phyloP scores from a whole-genome alignment of 164 flowering plant genomes.

The Paratinospora sagittata region DNA sequence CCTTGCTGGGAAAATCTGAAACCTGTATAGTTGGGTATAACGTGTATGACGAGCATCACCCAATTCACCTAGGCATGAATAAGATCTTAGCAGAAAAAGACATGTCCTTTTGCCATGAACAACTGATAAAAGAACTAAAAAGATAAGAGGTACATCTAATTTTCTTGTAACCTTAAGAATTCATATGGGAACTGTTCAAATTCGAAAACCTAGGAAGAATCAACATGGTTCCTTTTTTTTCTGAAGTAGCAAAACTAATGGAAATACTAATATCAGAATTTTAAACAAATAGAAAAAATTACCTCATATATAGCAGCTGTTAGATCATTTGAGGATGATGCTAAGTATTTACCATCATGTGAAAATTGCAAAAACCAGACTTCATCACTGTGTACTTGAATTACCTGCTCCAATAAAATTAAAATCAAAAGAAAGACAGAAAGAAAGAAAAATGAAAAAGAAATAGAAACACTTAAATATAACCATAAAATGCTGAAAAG shows the following conservation, averaged over 20 bases:
- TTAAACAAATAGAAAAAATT: conserved; percentile 1
- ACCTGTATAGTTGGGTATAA: too few relatives aligned
- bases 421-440: background rate
- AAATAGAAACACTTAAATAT: too few relatives aligned
- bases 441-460: background rate
- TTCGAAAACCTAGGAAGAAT: too few relatives aligned
- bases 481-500: too few relatives aligned
- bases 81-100: background rate
- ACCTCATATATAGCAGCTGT: conserved; percentile 64
- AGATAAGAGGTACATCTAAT: background rate
- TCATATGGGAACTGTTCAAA: too few relatives aligned
- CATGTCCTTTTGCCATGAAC: background rate
- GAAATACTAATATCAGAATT: background rate
- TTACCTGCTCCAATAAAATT: conserved; percentile 26
- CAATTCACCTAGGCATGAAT: background rate
- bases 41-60: too few relatives aligned
- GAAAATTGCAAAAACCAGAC: conserved; percentile 65
- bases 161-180: too few relatives aligned
- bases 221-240: too few relatives aligned
- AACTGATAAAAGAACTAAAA: background rate
- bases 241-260: background rate
- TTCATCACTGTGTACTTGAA: conserved; percentile 45
- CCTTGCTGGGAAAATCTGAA: too few relatives aligned
- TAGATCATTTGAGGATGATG: conserved; percentile 50
- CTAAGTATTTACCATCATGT: conserved; percentile 56